Conservation (phyloP, 257 asterid genomes). For the Gentiana macrophylla region DNA sequence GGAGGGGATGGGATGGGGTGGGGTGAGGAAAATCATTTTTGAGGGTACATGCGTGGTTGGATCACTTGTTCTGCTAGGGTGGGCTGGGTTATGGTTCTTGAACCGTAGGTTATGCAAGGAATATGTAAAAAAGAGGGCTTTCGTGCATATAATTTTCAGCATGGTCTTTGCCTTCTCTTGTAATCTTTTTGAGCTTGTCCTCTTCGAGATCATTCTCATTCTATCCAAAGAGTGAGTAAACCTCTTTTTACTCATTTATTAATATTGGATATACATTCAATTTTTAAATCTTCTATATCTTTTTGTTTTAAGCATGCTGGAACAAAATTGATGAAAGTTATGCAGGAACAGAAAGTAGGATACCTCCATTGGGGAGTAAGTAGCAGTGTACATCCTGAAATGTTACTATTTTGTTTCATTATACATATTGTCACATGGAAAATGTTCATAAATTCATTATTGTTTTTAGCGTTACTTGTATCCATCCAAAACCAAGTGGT, state of each 20-base stretch:
- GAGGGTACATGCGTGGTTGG: constrained; percentile 78
- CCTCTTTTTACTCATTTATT: background rate
- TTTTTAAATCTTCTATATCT: too few species aligned
- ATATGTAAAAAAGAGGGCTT: constrained; percentile 84
- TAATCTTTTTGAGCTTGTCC: constrained; percentile 90
- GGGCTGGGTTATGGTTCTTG: constrained; percentile 93
- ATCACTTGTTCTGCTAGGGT: constrained; percentile 67
- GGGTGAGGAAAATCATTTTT: constrained; percentile 28
- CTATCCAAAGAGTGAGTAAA: constrained; percentile 68
- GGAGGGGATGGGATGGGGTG: constrained; percentile 74
- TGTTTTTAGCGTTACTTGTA: too few species aligned
- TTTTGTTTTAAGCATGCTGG: too few species aligned
- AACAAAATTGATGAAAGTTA: too few species aligned
- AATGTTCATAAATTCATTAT: too few species aligned
- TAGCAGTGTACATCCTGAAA: too few species aligned
- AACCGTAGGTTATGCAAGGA: constrained; percentile 87
- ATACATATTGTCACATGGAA: too few species aligned
- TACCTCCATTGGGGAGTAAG: too few species aligned
- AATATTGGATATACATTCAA: too few species aligned
- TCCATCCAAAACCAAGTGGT: too few species aligned
- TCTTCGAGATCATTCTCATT: constrained; percentile 80
- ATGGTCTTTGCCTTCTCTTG: constrained; percentile 91
- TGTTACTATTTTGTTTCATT: too few species aligned
- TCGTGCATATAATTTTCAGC: constrained; percentile 95
- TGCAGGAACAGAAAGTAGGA: too few species aligned